Evolutionary conservation across 805 yeast species (phyloP), one percentile per base, ranked within the genome.

Genomic region (Wickerhamiella vanderwaltii): DNA sequence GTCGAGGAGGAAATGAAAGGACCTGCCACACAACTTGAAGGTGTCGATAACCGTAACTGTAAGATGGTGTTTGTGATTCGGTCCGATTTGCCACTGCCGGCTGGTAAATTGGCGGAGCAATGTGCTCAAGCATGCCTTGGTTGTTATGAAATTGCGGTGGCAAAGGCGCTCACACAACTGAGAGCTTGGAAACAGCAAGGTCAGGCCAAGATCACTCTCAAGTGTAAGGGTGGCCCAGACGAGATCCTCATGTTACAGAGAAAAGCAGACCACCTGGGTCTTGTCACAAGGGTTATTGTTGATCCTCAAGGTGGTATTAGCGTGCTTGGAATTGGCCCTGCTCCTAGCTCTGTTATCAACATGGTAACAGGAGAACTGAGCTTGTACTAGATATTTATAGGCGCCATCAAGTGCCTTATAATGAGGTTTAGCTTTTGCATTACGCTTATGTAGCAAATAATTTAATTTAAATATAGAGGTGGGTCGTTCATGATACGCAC

Each of bases 101-200:
- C 84, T 61, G 99, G 99, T 17, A 91, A 91, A 57, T 79, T 83
- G 2, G 96, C 97, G 4, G 98, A 98, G 5, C 99, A 91, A 57
- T 88, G 97, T 60, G 79, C 86, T 29, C 99, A 91, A 64, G 98
- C 98, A n/a, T 93, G 97, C 0, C 68, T 91, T 25, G 87, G 91
- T 0, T 75, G 91, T 51, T 91, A 82, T 61, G 77, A 81, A 53
- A 50, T 55, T 19, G 65, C 73, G 1, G 69, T 67, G 5, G 65
- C 69, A 3, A 71, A 73, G 47, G 77, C 82, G 48, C 77, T 84
- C 12, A 66, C 65, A 9, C 60, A 80, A 66, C 68, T 86, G 9
- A 60, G 64, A 9, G 67, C 88, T 49, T 91, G 99, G 99, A 73
- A 75, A 43, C 60, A 67, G 5, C 66, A 72, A 38, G 99, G 99